These are phyloP conservation scores for Kwoniella newhampshirensis DNA, from an alignment of 768 basidiomycete species.

Conservation along the genomic window DNA sequence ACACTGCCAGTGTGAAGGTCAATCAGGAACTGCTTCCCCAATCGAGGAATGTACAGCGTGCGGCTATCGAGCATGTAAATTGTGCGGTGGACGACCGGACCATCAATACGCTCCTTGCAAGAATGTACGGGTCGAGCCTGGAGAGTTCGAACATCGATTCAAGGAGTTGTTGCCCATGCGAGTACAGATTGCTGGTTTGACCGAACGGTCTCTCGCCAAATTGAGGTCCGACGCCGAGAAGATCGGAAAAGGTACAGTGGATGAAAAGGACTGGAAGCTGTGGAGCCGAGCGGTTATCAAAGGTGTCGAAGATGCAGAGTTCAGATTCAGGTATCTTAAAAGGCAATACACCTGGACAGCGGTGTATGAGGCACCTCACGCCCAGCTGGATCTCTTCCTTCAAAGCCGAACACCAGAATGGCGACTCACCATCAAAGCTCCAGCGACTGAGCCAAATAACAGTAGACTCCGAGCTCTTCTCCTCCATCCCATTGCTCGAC, in stretches of 20 bases:
- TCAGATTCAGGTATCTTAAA: conserved; percentile 80
- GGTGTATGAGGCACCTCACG: conserved; percentile 70
- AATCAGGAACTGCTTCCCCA: conserved; percentile 68
- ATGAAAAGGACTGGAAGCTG: conserved; percentile 62
- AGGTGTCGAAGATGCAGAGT: conserved; percentile 53
- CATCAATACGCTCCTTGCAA: conserved; percentile 64
- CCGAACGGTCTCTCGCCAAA: conserved; percentile 59
- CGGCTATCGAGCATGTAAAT: conserved; percentile 72
- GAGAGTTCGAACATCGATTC: conserved; percentile 70
- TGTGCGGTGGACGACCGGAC: conserved; percentile 86
- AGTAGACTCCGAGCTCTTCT: conserved; percentile 74
- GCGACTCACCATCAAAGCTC: conserved; percentile 75
- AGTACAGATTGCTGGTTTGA: conserved; percentile 59
- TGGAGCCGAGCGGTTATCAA: conserved; percentile 59
- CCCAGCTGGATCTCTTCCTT: conserved; percentile 71
- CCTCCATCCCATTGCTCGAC: conserved; percentile 71
- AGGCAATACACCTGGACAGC: conserved; percentile 86
- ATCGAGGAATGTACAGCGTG: conserved; percentile 75
- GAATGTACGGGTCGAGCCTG: conserved; percentile 67
- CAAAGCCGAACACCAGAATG: conserved; percentile 78
- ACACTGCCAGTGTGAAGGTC: conserved; percentile 88
- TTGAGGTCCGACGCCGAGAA: conserved; percentile 48
- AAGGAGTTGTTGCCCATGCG: conserved; percentile 86
- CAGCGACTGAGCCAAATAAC: conserved; percentile 69
- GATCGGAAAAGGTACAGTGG: conserved; percentile 32